These are phyloP conservation scores for Rhodotorula babjevae DNA, from an alignment of 768 basidiomycete species.

Conservation along the genomic window DNA sequence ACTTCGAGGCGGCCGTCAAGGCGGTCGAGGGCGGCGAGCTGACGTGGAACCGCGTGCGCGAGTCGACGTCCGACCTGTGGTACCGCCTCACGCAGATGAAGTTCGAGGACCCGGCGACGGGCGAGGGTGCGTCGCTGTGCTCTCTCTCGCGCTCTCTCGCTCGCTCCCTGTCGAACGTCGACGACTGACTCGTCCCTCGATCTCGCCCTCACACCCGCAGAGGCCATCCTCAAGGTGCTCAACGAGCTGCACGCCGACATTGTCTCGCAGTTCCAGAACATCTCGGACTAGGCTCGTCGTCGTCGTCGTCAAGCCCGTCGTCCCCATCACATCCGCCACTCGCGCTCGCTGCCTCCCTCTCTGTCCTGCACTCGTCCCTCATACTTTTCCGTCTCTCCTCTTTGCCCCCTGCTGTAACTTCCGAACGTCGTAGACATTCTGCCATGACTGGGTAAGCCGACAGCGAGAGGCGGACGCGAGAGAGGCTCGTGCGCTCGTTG, in stretches of 20 bases:
- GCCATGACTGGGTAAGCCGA: too few relatives aligned
- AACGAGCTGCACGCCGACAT: conserved; percentile 38
- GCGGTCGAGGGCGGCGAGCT: conserved; percentile 77
- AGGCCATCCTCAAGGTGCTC: conserved; percentile 25
- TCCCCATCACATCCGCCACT: too few relatives aligned
- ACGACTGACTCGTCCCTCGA: too few relatives aligned
- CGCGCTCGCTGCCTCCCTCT: too few relatives aligned
- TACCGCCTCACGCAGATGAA: conserved; percentile 98
- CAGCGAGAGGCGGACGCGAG: too few relatives aligned
- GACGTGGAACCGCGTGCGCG: conserved; percentile 81
- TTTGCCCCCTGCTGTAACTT: too few relatives aligned
- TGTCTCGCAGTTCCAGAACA: conserved; percentile 32
- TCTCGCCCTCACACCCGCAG: background rate
- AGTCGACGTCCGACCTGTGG: conserved; percentile 77
- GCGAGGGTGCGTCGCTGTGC: conserved; percentile 50
- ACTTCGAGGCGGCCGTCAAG: conserved; percentile 83
- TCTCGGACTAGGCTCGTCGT: conserved; percentile 5
- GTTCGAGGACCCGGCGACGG: conserved; percentile 78
- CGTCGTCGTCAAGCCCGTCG: too few relatives aligned
- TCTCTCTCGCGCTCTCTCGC: background rate
- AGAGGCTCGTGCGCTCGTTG: too few relatives aligned
- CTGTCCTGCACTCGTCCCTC: too few relatives aligned
- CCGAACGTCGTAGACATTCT: too few relatives aligned
- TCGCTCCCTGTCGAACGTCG: background rate
- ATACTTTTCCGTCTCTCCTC: too few relatives aligned